A percentile compares a stretch with the other conserved stretches of the same genome.
phyloP scores from a whole-genome alignment of 164 flowering plant species.

The Chloranthus sessilifolius region DNA sequence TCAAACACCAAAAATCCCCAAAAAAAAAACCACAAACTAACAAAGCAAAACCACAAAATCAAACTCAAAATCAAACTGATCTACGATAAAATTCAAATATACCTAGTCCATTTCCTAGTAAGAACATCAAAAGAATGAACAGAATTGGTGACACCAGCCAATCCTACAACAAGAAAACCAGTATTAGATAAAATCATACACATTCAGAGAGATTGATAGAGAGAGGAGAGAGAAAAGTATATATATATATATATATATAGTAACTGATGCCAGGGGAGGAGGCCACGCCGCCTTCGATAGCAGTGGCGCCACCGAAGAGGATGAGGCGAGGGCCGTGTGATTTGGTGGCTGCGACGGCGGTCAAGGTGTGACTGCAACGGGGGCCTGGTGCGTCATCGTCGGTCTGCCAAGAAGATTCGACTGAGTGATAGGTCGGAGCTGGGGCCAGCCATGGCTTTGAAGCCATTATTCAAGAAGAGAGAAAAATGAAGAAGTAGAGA shows the following conservation, averaged over 20 bases:
- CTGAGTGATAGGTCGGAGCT: constrained; percentile 67
- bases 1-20: neutral
- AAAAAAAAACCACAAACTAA: neutral
- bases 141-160: constrained; percentile 90
- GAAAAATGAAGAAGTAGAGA: neutral
- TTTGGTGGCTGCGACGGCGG: constrained; percentile 86
- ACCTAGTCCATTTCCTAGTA: constrained; percentile 92
- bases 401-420: constrained; percentile 74
- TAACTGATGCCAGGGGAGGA: constrained; percentile 14
- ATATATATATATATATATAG: neutral
- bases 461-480: constrained; percentile 11
- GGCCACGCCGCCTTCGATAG: constrained; percentile 59
- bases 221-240: neutral
- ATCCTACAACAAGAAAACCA: constrained; percentile 40
- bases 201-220: neutral
- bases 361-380: constrained; percentile 83
- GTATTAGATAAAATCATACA: neutral
- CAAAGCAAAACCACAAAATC: neutral
- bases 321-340: constrained; percentile 86
- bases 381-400: constrained; percentile 98
- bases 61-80: neutral
- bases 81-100: too few relatives aligned
- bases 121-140: constrained; percentile 86
- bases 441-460: constrained; percentile 82
- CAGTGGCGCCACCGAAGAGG: constrained; percentile 96